Evolutionary conservation across 2,329 filamentous ascomycete species (phyloP), one percentile per base, ranked within the genome.

Genomic region (Paramyrothecium roridum): DNA sequence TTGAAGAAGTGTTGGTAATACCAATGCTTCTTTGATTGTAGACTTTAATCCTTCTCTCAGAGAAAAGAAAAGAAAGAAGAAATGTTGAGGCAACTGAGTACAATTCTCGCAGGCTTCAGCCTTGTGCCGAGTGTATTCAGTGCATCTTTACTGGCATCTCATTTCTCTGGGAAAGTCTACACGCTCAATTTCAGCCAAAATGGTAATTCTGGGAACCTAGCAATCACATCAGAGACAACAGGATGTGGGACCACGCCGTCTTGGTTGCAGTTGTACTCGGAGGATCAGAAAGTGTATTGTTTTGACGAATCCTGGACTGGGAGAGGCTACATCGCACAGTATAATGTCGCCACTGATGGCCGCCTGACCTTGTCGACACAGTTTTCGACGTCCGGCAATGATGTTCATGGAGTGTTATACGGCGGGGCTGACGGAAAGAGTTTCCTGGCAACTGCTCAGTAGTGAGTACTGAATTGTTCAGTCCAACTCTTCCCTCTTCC

Each of bases 401-500:
- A 50, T 48, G 30, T 53, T 23, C 72, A 78, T 56, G 75, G 74
- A 43, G 64, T 65, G 1, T 60, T 76, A 6, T 80, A 73, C 40
- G 75, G 73, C 3, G 70, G 70, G 3, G 46, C 59, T 4, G 65
- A 74, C 52, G 74, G 73, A 13, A 67, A 67, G 50, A 61, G 70
- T 4, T 79, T 76, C 62, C 68, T 78, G 52, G 75, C 75, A 2
- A 70, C 72, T 3, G 71, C 75, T 2, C 69, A 77, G 61, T 80
- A 79, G 76, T 79, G 67, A 58, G 70, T 59, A n/a, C 43, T 17
- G 3, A 34, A 11, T 48, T n/a, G n/a, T n/a, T n/a, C 20, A 17
- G 40, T 53, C 12, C 55, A 46, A 46, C 45, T 22, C 34, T 26
- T 37, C 49, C 16, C 2, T 34, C 12, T 4, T 22, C 4, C 7